Conservation (phyloP, 2,329 filamentous ascomycete genomes). For the Colletotrichum truncatum region DNA sequence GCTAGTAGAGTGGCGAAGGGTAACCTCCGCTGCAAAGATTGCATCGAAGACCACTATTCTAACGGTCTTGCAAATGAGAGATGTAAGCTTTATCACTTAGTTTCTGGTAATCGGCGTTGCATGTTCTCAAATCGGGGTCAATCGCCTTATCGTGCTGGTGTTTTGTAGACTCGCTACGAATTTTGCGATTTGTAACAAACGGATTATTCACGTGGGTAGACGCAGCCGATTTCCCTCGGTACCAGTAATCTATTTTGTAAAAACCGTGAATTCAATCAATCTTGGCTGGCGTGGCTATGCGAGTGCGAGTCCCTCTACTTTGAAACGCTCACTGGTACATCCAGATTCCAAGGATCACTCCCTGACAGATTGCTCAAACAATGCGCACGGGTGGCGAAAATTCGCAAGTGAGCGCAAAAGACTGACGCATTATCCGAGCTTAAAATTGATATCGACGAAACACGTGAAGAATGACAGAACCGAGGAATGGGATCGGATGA, state of each 20-base stretch:
- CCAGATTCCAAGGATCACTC: neutral
- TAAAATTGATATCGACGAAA: neutral
- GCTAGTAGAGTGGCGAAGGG: no score
- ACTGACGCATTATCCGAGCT: slow-evolving; percentile 15
- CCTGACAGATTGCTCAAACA: neutral
- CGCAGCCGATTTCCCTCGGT: no score
- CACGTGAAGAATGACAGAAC: slow-evolving; percentile 21
- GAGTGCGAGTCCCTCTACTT: slow-evolving; percentile 1
- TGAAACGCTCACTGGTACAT: neutral
- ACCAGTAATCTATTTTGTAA: neutral
- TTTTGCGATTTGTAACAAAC: no score
- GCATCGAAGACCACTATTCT: no score
- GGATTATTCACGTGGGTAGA: no score
- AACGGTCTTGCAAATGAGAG: no score
- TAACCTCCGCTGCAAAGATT: no score
- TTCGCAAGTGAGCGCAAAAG: neutral
- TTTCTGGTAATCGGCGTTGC: no score
- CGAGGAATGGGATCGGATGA: slow-evolving; percentile 12
- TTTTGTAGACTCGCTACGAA: no score
- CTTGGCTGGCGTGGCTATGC: neutral
- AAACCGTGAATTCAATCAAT: neutral
- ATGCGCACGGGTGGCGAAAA: neutral
- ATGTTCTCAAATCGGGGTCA: no score
- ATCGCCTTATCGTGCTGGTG: no score
- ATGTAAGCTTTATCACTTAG: no score